Evolutionary conservation across 495 filamentous ascomycete genomes (phyloP), one percentile per base, ranked within the genome.

Genomic region (Podospora conica): DNA sequence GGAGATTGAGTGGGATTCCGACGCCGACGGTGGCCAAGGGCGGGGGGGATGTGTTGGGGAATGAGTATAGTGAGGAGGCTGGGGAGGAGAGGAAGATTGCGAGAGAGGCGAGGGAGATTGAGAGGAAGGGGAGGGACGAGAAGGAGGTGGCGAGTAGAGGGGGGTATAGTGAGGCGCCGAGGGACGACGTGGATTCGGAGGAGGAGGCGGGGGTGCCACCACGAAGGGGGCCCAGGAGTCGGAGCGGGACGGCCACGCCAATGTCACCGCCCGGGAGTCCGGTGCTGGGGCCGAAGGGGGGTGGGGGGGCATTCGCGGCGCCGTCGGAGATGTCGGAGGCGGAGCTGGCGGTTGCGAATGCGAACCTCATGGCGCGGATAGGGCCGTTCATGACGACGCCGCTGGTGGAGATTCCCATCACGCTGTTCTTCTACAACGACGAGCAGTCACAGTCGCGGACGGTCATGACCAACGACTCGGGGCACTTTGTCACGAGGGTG

Each of bases 351-450:
- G 77, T 88, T 58, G 92, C 94, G 7, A 97, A 99, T 72, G 82
- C 86, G 2, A 89, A 93, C 71, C 80, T 99, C 11, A 91, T 96
- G 87, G 87, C 91, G 55, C 82, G 95, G 64, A 81, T 98, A 12
- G 88, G 86, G 31, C 95, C 96, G 11, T 99, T 99, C 71, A 80
- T 98, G 76, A 89, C 90, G 1, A 92, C 86, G 25, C 92, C 95
- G 0, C 76, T 94, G 63, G 81, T 86, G 4, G 84, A 87, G 55
- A 80, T 84, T 31, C 86, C 91, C 3, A 88, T 99, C 25, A 97
- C 92, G 2, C 80, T 95, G 1, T 97, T 97, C 79, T 96, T 98
- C 78, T 98, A 92, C 78, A 92, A 96, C 65, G 86, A 94, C 23
- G 73, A 82, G 3, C 77, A 84, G 48, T 95, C 93, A 21, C 88